Evolutionary conservation across 2,329 filamentous ascomycete species (phyloP), one percentile per base, ranked within the genome.

Genomic region (Neonectria neomacrospora): DNA sequence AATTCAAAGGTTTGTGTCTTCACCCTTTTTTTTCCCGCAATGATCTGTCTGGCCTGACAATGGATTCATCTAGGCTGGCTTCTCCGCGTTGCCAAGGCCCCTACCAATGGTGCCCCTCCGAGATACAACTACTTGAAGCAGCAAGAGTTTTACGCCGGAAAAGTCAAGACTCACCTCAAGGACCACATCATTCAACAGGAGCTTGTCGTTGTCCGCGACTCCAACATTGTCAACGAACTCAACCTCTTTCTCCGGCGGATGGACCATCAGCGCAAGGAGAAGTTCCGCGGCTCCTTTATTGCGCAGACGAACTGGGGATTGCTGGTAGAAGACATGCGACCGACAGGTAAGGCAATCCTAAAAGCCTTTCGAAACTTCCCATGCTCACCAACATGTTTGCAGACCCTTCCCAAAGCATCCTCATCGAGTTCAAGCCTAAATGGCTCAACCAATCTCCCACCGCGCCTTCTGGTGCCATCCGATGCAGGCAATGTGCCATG

Each of bases 381-480:
- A 42, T 53, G 30, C 58, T 34, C 28, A 54, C 53, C 11, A 56
- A 54, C 64, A 47, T 37, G 37, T n/a, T 61, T 45, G 26, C 55
- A 76, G 75, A 77, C 61, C 61, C 71, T 14, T 69, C 74, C 22
- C 70, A 72, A n/a, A 74, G 69, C 60, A 59, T 76, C 28, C 75
- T 91, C 32, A 80, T 92, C 59, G 91, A 95, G 75, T 91, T 95
- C 79, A 96, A 96, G 75, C 92, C 92, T 14, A 96, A 96, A 78
- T 96, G 92, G 92, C 85, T 96, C 26, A 80, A 84, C 9, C 91
- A 94, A 75, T 94, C 91, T 2, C 91, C 90, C 4, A 88, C 87
- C 39, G 91, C 92, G 0, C 92, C 92, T 1, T 26, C 74, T 0
- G 77, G 80, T 28, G 86, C 91, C 42, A 85, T 81, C 54, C 83